Base-by-base conservation (phyloP, 2,329 filamentous ascomycete species). In the Apiospora koreana region DNA sequence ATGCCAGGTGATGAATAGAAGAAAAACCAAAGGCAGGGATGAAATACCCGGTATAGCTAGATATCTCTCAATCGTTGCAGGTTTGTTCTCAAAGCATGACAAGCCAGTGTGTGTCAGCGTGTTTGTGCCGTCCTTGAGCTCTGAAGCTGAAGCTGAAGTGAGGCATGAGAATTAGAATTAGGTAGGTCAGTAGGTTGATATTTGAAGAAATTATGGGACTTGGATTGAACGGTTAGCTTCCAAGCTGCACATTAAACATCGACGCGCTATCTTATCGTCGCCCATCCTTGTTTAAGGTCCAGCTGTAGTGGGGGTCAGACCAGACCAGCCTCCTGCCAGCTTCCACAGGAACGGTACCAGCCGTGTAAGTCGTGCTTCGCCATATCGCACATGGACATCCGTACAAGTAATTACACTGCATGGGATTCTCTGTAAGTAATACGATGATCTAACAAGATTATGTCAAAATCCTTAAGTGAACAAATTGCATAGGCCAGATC, bases 171-270 rank as follows among this genome's bases (percentile, higher is more conserved):
- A 58, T 50, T 50, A 35, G 35, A 8, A 35, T n/a, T n/a, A n/a
- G n/a, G n/a, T n/a, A n/a, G n/a, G n/a, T 41, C 38, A 12, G 38
- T 41, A 45, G 28, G n/a, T 58, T 8, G 31, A 38, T 38, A 38
- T 62, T 62, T 38, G 54, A 62, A 62, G 54, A 62, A 62, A 62
- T 35, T 62, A 62, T 38, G 54, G 54, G 54, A n/a, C 54, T 35
- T 35, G 35, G 35, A 8, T 38, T 62, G 54, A 38, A 62, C 10
- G 54, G 28, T 62, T n/a, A 14, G 25, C 25, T 35, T 3, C 35
- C 3, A 10, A 16, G 14, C 41, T 41, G 38, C 38, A 41, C 38
- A 41, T 12, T 41, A 12, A 9, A n/a, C 25, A n/a, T 35, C 14
- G 6, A 2, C 18, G 7, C 21, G 10, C 54, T 62, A 62, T 62